These are phyloP conservation scores for Cicer cuneatum DNA, from an alignment of 306 rosid genomes.

Conservation along the genomic window DNA sequence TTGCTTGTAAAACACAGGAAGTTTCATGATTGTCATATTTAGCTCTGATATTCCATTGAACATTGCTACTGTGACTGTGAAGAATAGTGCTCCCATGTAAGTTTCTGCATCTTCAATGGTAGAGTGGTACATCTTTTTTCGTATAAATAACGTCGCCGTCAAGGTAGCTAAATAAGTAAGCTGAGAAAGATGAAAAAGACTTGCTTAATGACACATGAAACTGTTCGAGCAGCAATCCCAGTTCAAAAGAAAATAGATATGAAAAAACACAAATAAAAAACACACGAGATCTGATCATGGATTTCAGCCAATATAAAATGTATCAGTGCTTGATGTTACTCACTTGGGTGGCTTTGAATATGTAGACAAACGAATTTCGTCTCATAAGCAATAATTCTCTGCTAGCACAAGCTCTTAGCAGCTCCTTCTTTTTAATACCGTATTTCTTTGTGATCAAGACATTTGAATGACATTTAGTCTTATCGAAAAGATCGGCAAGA, in stretches of 20 bases:
- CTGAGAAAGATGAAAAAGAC: constrained; percentile 45
- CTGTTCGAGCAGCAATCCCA: too few relatives aligned
- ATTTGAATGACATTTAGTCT: constrained; percentile 64
- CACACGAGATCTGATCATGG: too few relatives aligned
- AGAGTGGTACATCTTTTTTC: constrained; percentile 57
- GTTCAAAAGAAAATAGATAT: too few relatives aligned
- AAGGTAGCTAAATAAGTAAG: constrained; percentile 59
- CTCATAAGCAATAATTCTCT: constrained; percentile 87
- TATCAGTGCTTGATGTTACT: constrained; percentile 39
- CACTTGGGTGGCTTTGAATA: constrained; percentile 72
- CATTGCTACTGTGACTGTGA: constrained; percentile 64
- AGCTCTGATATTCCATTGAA: constrained; percentile 79
- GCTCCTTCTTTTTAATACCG: constrained; percentile 68
- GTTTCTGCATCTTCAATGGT: constrained; percentile 60
- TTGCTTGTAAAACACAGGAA: constrained; percentile 84
- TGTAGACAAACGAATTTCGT: constrained; percentile 75
- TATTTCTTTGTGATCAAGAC: constrained; percentile 69
- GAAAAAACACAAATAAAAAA: background rate
- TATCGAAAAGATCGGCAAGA: constrained; percentile 65
- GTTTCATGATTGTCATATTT: constrained; percentile 69
- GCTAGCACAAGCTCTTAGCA: constrained; percentile 66
- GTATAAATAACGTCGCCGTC: constrained; percentile 62
- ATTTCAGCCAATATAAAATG: background rate
- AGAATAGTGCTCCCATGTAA: constrained; percentile 74
- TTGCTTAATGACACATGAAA: background rate